Evolutionary conservation across 2,329 filamentous ascomycete species (phyloP).

Genomic region (Epicoccum sorghinum): DNA sequence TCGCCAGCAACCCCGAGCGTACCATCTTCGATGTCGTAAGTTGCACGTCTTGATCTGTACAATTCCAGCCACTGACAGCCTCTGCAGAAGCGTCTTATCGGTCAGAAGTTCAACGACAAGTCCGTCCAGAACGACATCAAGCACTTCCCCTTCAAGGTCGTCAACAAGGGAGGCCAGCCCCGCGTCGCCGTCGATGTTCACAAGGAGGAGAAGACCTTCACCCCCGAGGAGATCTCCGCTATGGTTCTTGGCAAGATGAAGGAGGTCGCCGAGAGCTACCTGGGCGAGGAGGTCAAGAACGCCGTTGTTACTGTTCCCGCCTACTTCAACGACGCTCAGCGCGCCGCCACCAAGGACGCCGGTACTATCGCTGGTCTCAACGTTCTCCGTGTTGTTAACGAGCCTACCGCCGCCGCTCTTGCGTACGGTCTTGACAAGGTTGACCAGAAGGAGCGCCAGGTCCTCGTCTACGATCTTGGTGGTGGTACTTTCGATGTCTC

Average conservation of each 20-base stretch:
- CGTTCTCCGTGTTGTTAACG: slow-evolving; percentile 95
- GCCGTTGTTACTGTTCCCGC: slow-evolving; percentile 92
- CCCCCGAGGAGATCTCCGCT: slow-evolving; percentile 79
- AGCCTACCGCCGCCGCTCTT: slow-evolving; percentile 93
- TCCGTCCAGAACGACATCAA: slow-evolving; percentile 93
- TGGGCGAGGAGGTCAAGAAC: slow-evolving; percentile 83
- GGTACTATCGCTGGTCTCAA: slow-evolving; percentile 91
- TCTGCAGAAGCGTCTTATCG: slow-evolving; percentile 58
- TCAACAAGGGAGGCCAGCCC: slow-evolving; percentile 89
- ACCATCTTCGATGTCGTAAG: slow-evolving; percentile 56
- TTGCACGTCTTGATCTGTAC: background rate
- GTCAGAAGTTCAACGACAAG: slow-evolving; percentile 58
- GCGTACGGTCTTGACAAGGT: slow-evolving; percentile 76
- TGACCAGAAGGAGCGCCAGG: slow-evolving; percentile 47
- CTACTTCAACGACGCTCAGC: slow-evolving; percentile 98
- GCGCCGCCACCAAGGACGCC: slow-evolving; percentile 95
- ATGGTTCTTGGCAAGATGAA: slow-evolving; percentile 76
- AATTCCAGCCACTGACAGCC: slow-evolving; percentile 30
- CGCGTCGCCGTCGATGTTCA: slow-evolving; percentile 75
- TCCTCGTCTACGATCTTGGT: slow-evolving; percentile 52
- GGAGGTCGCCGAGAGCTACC: slow-evolving; percentile 78
- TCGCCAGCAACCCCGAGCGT: slow-evolving; percentile 56
- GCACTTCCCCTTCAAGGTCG: slow-evolving; percentile 97
- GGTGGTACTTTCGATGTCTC: slow-evolving; percentile 57
- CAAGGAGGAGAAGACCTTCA: slow-evolving; percentile 72